Conservation (phyloP, 495 filamentous ascomycete species). For the Penicillium flavigenum region DNA sequence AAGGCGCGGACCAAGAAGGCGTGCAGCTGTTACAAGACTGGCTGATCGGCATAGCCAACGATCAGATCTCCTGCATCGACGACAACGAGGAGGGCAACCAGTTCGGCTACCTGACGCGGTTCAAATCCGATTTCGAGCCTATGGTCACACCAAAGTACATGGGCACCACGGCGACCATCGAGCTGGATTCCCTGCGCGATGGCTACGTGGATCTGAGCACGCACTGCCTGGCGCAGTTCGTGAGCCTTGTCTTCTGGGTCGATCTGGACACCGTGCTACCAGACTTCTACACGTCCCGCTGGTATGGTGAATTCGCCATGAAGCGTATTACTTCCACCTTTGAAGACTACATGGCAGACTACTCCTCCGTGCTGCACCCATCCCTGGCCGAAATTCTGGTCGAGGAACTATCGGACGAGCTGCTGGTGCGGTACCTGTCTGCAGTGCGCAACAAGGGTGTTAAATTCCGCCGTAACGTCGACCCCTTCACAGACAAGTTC, state of each 20-base stretch:
- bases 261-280: slow-evolving; percentile 80
- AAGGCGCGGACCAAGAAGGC: slow-evolving; percentile 67
- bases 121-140: slow-evolving; percentile 72
- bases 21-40: slow-evolving; percentile 84
- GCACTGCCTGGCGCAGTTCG: slow-evolving; percentile 83
- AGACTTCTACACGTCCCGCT: slow-evolving; percentile 86
- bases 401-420: slow-evolving; percentile 87
- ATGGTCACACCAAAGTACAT: slow-evolving; percentile 80
- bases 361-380: slow-evolving; percentile 74
- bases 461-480: slow-evolving; percentile 74
- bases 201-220: slow-evolving; percentile 93
- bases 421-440: slow-evolving; percentile 82
- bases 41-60: slow-evolving; percentile 95
- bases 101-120: slow-evolving; percentile 74
- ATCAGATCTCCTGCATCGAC: slow-evolving; percentile 97
- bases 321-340: slow-evolving; percentile 89
- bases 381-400: slow-evolving; percentile 83
- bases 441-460: slow-evolving; percentile 84
- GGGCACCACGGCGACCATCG: slow-evolving; percentile 62
- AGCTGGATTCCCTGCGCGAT: slow-evolving; percentile 73
- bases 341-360: slow-evolving; percentile 89
- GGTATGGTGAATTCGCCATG: slow-evolving; percentile 82
- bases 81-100: slow-evolving; percentile 69
- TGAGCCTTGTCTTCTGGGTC: slow-evolving; percentile 75
- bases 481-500: slow-evolving; percentile 85